Evolutionary conservation across 2,329 filamentous ascomycete species (phyloP).

Genomic region (Mycosphaerelloides madeirae): DNA sequence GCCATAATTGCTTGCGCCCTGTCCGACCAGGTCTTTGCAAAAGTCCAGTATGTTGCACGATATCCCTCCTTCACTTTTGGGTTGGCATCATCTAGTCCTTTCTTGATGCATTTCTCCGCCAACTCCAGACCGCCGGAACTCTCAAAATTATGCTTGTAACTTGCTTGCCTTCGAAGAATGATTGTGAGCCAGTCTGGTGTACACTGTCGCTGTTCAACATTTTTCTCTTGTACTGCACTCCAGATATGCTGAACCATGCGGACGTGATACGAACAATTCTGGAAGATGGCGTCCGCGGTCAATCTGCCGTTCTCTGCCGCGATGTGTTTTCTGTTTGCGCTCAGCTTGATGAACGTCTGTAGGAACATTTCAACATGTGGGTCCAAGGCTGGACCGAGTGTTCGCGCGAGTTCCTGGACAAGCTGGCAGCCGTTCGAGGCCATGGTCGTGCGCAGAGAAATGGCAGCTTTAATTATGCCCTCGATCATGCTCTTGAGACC

Average conservation of each 20-base stretch:
- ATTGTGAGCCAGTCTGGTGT: conserved; percentile 80
- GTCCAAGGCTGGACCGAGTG: conserved; percentile 73
- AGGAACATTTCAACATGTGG: conserved; percentile 85
- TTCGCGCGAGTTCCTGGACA: conserved; percentile 76
- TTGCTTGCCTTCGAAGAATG: conserved; percentile 68
- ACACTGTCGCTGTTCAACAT: conserved; percentile 77
- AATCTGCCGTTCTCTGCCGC: conserved; percentile 75
- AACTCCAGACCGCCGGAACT: conserved; percentile 77
- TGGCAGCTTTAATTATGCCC: conserved; percentile 80
- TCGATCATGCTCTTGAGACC: conserved; percentile 73
- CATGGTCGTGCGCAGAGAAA: conserved; percentile 80
- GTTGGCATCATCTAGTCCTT: conserved; percentile 83
- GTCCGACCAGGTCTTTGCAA: conserved; percentile 70
- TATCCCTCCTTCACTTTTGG: conserved; percentile 83
- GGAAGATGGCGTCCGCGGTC: conserved; percentile 76
- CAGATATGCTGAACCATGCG: conserved; percentile 83
- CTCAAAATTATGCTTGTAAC: conserved; percentile 78
- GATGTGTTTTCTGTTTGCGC: conserved; percentile 87
- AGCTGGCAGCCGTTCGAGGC: conserved; percentile 80
- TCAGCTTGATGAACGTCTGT: conserved; percentile 84
- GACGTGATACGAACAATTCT: conserved; percentile 70
- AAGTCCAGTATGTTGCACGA: conserved; percentile 82
- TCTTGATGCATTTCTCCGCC: conserved; percentile 83
- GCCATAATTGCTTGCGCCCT: conserved; percentile 74
- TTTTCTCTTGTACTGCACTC: conserved; percentile 83